A percentile compares a stretch with the other conserved stretches of the same genome.
Evolutionary conservation across 2,329 filamentous ascomycete species (phyloP).

Genomic region (Endoconidiophora polonica): DNA sequence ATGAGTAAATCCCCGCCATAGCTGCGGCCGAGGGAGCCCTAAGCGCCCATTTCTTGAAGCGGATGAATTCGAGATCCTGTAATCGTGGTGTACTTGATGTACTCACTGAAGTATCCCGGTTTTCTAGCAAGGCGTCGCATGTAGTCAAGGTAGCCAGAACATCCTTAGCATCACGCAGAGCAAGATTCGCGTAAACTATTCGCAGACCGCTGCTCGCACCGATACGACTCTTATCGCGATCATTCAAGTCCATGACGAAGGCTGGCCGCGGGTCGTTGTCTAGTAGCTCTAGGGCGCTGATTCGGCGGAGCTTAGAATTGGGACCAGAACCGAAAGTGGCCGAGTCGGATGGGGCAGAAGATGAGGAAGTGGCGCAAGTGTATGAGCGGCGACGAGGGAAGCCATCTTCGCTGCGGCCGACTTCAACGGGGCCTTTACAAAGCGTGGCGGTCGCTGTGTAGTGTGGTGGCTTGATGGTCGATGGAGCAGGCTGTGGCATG

Average conservation of each 20-base stretch:
- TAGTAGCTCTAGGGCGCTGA: conserved; percentile 55
- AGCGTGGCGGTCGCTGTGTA: too few relatives aligned
- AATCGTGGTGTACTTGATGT: too few relatives aligned
- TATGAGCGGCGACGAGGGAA: neutral
- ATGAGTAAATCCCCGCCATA: too few relatives aligned
- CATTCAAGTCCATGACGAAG: conserved; percentile 54
- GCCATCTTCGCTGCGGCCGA: neutral
- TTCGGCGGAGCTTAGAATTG: conserved; percentile 30
- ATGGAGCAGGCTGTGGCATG: too few relatives aligned
- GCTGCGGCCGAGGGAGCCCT: neutral
- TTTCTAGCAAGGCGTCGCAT: neutral
- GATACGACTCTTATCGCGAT: conserved; percentile 18
- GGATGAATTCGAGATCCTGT: neutral
- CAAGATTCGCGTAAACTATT: conserved; percentile 51
- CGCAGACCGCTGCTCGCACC: conserved; percentile 36
- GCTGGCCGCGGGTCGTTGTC: conserved; percentile 64
- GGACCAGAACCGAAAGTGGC: neutral
- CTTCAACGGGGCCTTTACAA: neutral
- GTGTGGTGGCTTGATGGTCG: too few relatives aligned
- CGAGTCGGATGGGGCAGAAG: neutral
- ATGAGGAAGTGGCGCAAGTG: neutral
- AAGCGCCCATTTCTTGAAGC: neutral
- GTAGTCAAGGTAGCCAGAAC: conserved; percentile 29
- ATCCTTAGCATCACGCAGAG: conserved; percentile 39
- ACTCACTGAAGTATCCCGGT: too few relatives aligned